Percentiles rank a stretch among this genome's conserved stretches.
These are phyloP conservation scores for Metarhizium robertsii DNA, from an alignment of 2,329 filamentous ascomycete species.

Conservation along the genomic window DNA sequence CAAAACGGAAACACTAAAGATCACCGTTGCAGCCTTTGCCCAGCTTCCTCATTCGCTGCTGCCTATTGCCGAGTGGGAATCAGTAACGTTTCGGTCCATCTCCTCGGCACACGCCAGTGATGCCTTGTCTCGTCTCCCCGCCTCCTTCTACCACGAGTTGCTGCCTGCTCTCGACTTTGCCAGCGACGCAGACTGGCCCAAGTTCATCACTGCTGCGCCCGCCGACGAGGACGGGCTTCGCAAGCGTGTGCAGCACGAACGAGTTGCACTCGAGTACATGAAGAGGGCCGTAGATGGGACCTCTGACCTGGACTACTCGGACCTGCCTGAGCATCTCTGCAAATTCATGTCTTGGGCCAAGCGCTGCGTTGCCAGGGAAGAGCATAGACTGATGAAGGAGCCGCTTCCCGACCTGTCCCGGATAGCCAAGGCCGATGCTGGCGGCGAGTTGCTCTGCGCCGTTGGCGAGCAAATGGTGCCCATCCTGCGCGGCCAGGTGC, in stretches of 20 bases:
- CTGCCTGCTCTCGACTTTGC: conserved; percentile 11
- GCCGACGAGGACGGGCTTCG: too few relatives aligned
- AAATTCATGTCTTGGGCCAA: too few relatives aligned
- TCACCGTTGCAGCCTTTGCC: conserved; percentile 17
- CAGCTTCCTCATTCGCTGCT: background rate
- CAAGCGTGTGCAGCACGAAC: too few relatives aligned
- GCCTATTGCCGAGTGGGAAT: conserved; percentile 16
- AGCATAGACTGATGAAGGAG: too few relatives aligned
- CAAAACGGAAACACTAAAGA: conserved; percentile 15
- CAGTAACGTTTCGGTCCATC: conserved; percentile 8
- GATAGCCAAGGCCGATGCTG: conserved; percentile 1
- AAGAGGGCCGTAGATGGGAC: too few relatives aligned
- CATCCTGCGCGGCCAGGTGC: conserved; percentile 15
- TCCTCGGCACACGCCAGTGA: conserved; percentile 3
- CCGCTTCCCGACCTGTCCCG: too few relatives aligned
- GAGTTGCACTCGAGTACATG: too few relatives aligned
- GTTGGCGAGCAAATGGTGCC: conserved; percentile 13
- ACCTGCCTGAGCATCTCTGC: too few relatives aligned
- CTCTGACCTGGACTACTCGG: too few relatives aligned
- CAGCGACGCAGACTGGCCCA: too few relatives aligned
- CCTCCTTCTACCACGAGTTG: conserved; percentile 16
- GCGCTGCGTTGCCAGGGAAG: too few relatives aligned
- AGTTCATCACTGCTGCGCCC: too few relatives aligned
- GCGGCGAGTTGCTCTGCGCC: conserved; percentile 14
- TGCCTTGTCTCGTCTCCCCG: conserved; percentile 11